Conservation (phyloP, 108 stramenopile species). For the Skeletonema potamos region DNA sequence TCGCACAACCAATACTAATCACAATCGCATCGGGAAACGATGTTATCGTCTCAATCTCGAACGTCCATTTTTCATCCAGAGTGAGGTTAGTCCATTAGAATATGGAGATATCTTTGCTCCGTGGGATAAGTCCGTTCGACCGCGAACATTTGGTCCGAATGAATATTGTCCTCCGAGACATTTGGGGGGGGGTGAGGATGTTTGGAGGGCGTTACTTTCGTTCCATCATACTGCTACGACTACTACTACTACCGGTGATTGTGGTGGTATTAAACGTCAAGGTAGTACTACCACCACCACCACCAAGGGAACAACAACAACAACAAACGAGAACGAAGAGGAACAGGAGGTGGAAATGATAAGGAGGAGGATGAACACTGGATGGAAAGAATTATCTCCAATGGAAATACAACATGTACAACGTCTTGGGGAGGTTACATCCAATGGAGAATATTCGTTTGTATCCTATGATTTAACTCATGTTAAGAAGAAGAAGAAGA, state of each 20-base stretch:
- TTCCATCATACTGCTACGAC: too few species aligned
- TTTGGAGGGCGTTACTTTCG: too few species aligned
- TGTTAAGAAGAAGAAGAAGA: background rate
- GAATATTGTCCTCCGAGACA: slow-evolving; percentile 48
- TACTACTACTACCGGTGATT: too few species aligned
- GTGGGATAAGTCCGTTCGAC: slow-evolving; percentile 20
- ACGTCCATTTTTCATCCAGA: slow-evolving; percentile 37
- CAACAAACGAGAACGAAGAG: background rate
- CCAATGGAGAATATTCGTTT: background rate
- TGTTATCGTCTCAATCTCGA: slow-evolving; percentile 48
- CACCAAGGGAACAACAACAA: too few species aligned
- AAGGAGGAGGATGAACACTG: background rate
- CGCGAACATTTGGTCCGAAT: slow-evolving; percentile 7
- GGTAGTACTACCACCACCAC: too few species aligned
- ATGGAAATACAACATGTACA: background rate
- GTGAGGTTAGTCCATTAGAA: slow-evolving; percentile 37
- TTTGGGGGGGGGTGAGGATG: slow-evolving; percentile 24
- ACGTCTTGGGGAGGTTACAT: background rate
- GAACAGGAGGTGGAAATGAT: background rate
- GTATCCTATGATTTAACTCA: background rate
- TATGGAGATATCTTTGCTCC: slow-evolving; percentile 46
- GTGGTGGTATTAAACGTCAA: too few species aligned
- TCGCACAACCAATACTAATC: too few species aligned
- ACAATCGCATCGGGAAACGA: too few species aligned
- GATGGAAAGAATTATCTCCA: background rate